A percentile compares a stretch with the other conserved stretches of the same genome.
Evolutionary conservation across 2,329 filamentous ascomycete genomes (phyloP).

Genomic region (Iodosphaeria phyllophila): DNA sequence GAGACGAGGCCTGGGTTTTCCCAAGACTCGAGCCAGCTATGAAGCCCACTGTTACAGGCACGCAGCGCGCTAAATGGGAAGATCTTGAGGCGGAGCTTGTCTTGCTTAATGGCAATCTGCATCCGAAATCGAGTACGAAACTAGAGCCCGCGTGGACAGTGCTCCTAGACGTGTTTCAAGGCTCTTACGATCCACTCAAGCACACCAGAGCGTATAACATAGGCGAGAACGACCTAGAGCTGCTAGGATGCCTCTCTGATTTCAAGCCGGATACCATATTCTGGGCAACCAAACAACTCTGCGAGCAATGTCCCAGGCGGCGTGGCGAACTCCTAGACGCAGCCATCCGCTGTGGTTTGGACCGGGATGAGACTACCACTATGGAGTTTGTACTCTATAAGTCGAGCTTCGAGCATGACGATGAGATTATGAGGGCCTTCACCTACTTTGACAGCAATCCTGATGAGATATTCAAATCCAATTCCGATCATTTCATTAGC

Average conservation of each 20-base stretch:
- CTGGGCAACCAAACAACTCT: slow-evolving; percentile 11
- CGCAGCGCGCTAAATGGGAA: slow-evolving; percentile 13
- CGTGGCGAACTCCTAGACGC: slow-evolving; percentile 10
- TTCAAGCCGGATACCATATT: slow-evolving; percentile 9
- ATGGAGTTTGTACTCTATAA: slow-evolving; percentile 10
- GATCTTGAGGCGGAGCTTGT: slow-evolving; percentile 10
- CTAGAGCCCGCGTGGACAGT: neutral
- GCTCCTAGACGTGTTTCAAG: slow-evolving; percentile 5
- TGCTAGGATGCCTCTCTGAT: slow-evolving; percentile 11
- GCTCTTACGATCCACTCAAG: slow-evolving; percentile 4
- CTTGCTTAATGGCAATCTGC: slow-evolving; percentile 2
- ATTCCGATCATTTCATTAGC: slow-evolving; percentile 6
- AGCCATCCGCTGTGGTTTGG: slow-evolving; percentile 8
- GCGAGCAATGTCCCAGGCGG: slow-evolving; percentile 8
- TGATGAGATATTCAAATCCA: slow-evolving; percentile 2
- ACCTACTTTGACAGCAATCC: slow-evolving; percentile 7
- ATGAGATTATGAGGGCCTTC: slow-evolving; percentile 8
- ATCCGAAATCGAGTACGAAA: slow-evolving; percentile 1
- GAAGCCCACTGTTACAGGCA: slow-evolving; percentile 16
- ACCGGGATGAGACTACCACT: slow-evolving; percentile 9
- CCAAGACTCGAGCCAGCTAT: slow-evolving; percentile 16
- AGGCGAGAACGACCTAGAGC: slow-evolving; percentile 6
- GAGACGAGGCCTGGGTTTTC: slow-evolving; percentile 18
- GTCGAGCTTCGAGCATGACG: slow-evolving; percentile 10
- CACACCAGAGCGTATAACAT: too few relatives aligned